phyloP scores from a whole-genome alignment of 805 yeast species.

The Yamadazyma nakazawae region DNA sequence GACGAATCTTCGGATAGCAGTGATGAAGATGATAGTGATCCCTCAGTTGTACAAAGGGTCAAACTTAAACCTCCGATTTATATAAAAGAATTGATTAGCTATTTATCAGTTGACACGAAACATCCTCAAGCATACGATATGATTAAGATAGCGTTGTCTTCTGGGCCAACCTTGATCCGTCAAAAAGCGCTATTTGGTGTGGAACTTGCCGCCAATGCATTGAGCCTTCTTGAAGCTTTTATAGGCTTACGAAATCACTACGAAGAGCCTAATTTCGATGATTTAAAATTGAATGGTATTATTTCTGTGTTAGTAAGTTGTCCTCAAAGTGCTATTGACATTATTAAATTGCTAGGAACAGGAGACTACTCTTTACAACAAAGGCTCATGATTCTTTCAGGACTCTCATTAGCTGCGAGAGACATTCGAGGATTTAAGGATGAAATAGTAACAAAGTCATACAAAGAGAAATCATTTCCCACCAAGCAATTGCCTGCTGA shows the following conservation, averaged over 20 bases:
- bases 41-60: constrained; percentile 34
- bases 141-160: constrained; percentile 46
- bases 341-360: constrained; percentile 48
- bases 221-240: constrained; percentile 52
- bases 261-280: constrained; percentile 58
- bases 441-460: constrained; percentile 37
- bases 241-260: constrained; percentile 55
- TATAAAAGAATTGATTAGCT: constrained; percentile 64
- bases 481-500: constrained; percentile 44
- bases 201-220: constrained; percentile 37
- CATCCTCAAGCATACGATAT: constrained; percentile 48
- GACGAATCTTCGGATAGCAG: constrained; percentile 18
- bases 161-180: constrained; percentile 58
- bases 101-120: constrained; percentile 46
- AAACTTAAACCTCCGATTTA: constrained; percentile 56
- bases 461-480: constrained; percentile 26
- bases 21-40: constrained; percentile 57
- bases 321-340: constrained; percentile 40
- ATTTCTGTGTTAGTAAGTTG: constrained; percentile 59
- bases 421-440: constrained; percentile 66
- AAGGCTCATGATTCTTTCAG: constrained; percentile 63
- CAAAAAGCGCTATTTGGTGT: constrained; percentile 58
- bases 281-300: constrained; percentile 59
- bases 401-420: constrained; percentile 68
- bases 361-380: constrained; percentile 85